Evolutionary conservation across 306 rosid genomes (phyloP), one percentile per base, ranked within the genome.

Genomic region (Pachyrhizus erosus): DNA sequence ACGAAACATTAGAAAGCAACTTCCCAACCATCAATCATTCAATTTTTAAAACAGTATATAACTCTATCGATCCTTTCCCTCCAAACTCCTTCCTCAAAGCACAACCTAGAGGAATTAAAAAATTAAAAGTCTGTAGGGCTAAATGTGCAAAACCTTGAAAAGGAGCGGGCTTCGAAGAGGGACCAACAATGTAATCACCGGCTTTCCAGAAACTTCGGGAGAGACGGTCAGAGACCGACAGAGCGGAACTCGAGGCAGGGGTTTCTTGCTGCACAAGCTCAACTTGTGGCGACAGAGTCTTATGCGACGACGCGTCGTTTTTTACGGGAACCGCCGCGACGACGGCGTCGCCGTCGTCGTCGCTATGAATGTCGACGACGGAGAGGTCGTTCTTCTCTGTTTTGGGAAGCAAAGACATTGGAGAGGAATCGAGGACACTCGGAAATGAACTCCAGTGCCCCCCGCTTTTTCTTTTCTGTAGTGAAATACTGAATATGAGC

Each of bases 181-280:
- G 79, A 24, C 79, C 88, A 45, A 82, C 90, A 21, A 73, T 91
- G 62, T 84, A 88, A 73, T 87, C 91, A 26, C 98, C 98, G 20
- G 98, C 98, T 82, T 89, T 91, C 98, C 98, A 92, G 89, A 94
- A 94, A 52, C 97, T 91, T 2, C 87, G 91, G 20, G 33, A 82
- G 6, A 69, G 86, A 14, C 73, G 78, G 64, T 17, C 21, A 21
- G 85, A 37, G 42, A 24, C 75, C 0, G 76, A 57, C 7, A 69
- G 64, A 27, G 57, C 26, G 27, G 80, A 57, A 29, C 15, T 61
- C 24, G 84, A 68, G 15, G 61, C 51, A 27, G 68, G 58, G 69
- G 78, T 89, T 60, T 31, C 72, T 67, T 58, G 87, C 71, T n/a
- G 74, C 81, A 34, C 86, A 66, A 31, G 75, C 76, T 61, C 81